phyloP scores from a whole-genome alignment of 768 basidiomycete genomes.

The Serpula lacrymans region DNA sequence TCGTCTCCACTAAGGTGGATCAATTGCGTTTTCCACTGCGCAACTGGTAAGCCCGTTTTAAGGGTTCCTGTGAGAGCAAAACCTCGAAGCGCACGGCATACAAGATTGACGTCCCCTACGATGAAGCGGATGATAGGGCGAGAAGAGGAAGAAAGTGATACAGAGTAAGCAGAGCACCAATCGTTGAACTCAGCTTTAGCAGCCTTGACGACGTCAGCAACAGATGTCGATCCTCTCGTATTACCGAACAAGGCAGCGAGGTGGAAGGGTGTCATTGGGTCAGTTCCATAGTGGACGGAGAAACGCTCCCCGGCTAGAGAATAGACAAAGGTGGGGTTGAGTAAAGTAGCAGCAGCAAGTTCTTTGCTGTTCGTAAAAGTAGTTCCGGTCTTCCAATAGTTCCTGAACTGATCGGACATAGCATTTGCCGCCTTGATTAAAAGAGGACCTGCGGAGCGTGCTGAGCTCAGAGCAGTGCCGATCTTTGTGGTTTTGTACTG shows the following conservation, averaged over 20 bases:
- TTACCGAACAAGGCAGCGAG: conserved; percentile 29
- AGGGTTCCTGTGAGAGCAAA: conserved; percentile 13
- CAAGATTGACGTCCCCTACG: conserved; percentile 36
- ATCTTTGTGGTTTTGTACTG: no score
- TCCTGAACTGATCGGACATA: conserved; percentile 18
- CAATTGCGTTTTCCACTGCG: conserved; percentile 32
- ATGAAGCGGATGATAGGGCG: conserved; percentile 36
- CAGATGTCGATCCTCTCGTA: conserved; percentile 6
- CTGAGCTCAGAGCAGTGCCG: not conserved
- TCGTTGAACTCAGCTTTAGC: conserved; percentile 26
- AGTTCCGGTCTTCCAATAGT: conserved; percentile 42
- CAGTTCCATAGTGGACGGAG: conserved; percentile 42
- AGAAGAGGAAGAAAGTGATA: conserved; percentile 3
- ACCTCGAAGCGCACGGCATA: conserved; percentile 33
- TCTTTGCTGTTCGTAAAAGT: conserved; percentile 23
- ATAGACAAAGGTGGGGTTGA: conserved; percentile 48
- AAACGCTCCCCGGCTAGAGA: conserved; percentile 36
- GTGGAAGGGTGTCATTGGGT: conserved; percentile 41
- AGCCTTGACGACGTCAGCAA: conserved; percentile 22
- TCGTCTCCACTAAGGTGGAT: conserved; percentile 31
- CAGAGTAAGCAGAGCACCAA: conserved; percentile 29
- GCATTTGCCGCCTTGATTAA: conserved; percentile 11
- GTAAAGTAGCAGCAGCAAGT: conserved; percentile 18
- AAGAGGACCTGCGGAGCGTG: conserved; percentile 38
- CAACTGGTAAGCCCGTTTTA: conserved; percentile 27